Conservation (phyloP, 2,329 filamentous ascomycete genomes). For the Sporothrix pallida region DNA sequence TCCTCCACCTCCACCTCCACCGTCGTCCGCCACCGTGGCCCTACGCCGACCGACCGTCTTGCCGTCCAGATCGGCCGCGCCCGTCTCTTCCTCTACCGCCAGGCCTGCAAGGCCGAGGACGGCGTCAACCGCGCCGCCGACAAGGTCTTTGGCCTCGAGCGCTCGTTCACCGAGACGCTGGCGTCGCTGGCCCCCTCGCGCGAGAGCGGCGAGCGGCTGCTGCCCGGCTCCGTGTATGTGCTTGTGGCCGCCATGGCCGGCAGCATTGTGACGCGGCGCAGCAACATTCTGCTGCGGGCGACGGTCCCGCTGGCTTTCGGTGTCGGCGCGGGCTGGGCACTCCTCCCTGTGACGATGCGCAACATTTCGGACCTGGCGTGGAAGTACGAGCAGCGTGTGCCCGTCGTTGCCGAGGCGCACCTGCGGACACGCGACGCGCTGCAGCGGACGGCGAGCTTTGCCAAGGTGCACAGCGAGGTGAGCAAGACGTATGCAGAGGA, state of each 20-base stretch:
- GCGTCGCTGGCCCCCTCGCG: conserved; percentile 85
- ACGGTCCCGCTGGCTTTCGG: conserved; percentile 79
- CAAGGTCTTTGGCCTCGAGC: conserved; percentile 81
- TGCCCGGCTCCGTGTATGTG: conserved; percentile 90
- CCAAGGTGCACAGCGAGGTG: conserved; percentile 74
- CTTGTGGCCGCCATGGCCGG: conserved; percentile 94
- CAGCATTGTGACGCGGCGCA: conserved; percentile 86
- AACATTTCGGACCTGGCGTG: conserved; percentile 87
- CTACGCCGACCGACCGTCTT: conserved; percentile 88
- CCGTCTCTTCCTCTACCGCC: conserved; percentile 79
- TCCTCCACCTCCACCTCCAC: conserved; percentile 38
- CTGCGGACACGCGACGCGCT: conserved; percentile 71
- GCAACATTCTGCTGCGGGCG: conserved; percentile 80
- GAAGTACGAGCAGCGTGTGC: conserved; percentile 91
- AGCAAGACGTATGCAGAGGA: conserved; percentile 76
- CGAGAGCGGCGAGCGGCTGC: conserved; percentile 83
- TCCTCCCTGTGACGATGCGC: conserved; percentile 86
- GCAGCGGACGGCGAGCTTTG: conserved; percentile 72
- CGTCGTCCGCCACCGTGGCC: conserved; percentile 51
- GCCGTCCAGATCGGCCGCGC: conserved; percentile 79
- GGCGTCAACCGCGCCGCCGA: conserved; percentile 83
- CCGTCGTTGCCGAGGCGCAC: conserved; percentile 82
- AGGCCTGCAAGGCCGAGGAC: conserved; percentile 77
- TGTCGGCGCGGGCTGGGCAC: conserved; percentile 79
- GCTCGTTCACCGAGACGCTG: conserved; percentile 86